A percentile compares a stretch with the other conserved stretches of the same genome.
Conservation (phyloP, 805 yeast species). For the Lipomyces starkeyi region DNA sequence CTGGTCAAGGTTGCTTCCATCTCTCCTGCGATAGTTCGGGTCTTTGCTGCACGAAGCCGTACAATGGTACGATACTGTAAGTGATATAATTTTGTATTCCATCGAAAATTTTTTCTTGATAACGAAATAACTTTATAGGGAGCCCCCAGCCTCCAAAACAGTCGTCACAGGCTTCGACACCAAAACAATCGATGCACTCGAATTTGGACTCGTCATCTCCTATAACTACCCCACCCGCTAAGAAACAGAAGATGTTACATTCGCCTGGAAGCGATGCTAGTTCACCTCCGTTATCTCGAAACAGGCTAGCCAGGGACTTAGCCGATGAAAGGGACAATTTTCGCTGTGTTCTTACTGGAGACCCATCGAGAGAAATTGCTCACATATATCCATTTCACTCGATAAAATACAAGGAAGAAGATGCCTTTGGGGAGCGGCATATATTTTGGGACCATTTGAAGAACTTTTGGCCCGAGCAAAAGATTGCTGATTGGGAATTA, state of each 20-base stretch:
- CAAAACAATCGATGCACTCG: background rate
- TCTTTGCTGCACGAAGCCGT: background rate
- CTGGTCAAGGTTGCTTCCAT: conserved; percentile 1
- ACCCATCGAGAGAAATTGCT: background rate
- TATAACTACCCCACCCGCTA: conserved; percentile 1
- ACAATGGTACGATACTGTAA: conserved; percentile 2
- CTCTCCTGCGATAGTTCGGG: background rate
- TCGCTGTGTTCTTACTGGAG: background rate
- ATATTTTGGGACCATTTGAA: background rate
- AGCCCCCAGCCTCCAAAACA: background rate
- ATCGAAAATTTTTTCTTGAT: background rate
- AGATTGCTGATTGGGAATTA: conserved; percentile 1
- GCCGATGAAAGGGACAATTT: background rate
- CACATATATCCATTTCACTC: conserved; percentile 2
- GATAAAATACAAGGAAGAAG: background rate
- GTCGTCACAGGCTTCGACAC: background rate
- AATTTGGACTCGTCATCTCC: background rate
- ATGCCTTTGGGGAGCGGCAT: conserved; percentile 3
- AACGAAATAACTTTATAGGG: conserved; percentile 1
- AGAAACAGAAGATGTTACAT: background rate
- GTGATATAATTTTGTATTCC: background rate
- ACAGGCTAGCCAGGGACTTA: background rate
- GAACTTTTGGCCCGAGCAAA: conserved; percentile 1
- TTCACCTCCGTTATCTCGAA: background rate
- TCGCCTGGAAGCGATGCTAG: background rate